Evolutionary conservation across 1,284 basidiomycete species (phyloP).

Genomic region (Irpex rosettiformis): DNA sequence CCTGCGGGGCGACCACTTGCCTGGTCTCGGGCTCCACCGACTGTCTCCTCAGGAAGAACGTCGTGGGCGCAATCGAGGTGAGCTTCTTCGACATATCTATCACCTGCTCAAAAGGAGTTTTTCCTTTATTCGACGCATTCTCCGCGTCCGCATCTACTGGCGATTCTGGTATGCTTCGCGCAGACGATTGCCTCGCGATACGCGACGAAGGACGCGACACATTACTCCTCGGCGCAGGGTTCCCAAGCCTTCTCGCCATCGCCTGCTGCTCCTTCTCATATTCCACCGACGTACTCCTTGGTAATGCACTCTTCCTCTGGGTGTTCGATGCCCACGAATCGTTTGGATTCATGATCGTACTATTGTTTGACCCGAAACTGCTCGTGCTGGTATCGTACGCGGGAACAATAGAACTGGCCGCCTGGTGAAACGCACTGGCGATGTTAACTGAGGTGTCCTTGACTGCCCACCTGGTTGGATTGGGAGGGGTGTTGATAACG

Average conservation of each 20-base stretch:
- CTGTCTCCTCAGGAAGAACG: slow-evolving; percentile 58
- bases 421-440: slow-evolving; percentile 75
- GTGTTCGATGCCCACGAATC: slow-evolving; percentile 61
- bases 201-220: slow-evolving; percentile 31
- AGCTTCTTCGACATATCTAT: slow-evolving; percentile 51
- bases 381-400: slow-evolving; percentile 13
- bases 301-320: slow-evolving; percentile 44
- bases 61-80: slow-evolving; percentile 34
- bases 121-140: slow-evolving; percentile 38
- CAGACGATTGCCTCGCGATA: slow-evolving; percentile 27
- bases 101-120: slow-evolving; percentile 60
- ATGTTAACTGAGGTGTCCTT: slow-evolving; percentile 84
- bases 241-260: slow-evolving; percentile 47
- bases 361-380: slow-evolving; percentile 4
- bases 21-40: slow-evolving; percentile 47
- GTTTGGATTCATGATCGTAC: slow-evolving; percentile 43
- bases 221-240: slow-evolving; percentile 45
- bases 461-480: slow-evolving; percentile 66
- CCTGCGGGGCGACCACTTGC: slow-evolving; percentile 23
- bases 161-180: slow-evolving; percentile 57
- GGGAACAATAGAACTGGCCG: slow-evolving; percentile 41
- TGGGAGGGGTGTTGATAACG: slow-evolving; percentile 40
- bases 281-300: slow-evolving; percentile 73
- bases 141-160: slow-evolving; percentile 50
- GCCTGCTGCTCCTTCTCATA: slow-evolving; percentile 66